phyloP scores from a whole-genome alignment of 2,329 filamentous ascomycete species.

The Fusarium falciforme region DNA sequence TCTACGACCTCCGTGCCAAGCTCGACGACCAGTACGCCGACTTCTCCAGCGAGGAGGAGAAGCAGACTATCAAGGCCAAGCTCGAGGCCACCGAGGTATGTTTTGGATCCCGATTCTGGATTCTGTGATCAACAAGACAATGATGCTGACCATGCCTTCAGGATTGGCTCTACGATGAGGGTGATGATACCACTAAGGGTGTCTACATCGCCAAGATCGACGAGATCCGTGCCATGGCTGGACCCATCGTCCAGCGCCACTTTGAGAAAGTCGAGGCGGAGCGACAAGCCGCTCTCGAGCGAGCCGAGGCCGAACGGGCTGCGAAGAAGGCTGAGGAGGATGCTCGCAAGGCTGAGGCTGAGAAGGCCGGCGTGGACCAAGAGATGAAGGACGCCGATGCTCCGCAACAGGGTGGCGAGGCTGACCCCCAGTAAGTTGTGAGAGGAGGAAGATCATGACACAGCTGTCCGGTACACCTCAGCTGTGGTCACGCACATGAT shows the following conservation, averaged over 20 bases:
- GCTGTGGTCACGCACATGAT: constrained; percentile 20
- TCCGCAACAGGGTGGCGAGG: constrained; percentile 60
- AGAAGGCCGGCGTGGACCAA: constrained; percentile 66
- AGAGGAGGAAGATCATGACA: constrained; percentile 1
- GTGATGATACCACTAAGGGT: constrained; percentile 93
- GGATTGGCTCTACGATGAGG: constrained; percentile 99
- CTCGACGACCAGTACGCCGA: constrained; percentile 91
- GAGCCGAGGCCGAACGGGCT: constrained; percentile 80
- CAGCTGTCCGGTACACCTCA: not conserved
- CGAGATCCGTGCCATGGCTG: constrained; percentile 90
- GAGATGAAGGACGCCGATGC: constrained; percentile 73
- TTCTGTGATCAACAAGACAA: not conserved
- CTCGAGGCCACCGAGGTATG: constrained; percentile 88
- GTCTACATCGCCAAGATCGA: constrained; percentile 96
- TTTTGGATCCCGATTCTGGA: constrained; percentile 9
- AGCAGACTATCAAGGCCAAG: constrained; percentile 85
- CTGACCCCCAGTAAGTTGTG: constrained; percentile 50
- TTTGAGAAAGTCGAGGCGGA: constrained; percentile 94
- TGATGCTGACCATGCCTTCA: constrained; percentile 52
- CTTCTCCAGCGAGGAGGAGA: constrained; percentile 92
- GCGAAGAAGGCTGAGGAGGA: constrained; percentile 76
- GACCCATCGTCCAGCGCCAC: constrained; percentile 92
- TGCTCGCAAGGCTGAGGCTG: constrained; percentile 64
- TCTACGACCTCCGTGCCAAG: constrained; percentile 97
- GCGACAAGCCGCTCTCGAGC: constrained; percentile 81